Evolutionary conservation across 805 yeast genomes (phyloP).

Genomic region (Suhomyces vadensis): DNA sequence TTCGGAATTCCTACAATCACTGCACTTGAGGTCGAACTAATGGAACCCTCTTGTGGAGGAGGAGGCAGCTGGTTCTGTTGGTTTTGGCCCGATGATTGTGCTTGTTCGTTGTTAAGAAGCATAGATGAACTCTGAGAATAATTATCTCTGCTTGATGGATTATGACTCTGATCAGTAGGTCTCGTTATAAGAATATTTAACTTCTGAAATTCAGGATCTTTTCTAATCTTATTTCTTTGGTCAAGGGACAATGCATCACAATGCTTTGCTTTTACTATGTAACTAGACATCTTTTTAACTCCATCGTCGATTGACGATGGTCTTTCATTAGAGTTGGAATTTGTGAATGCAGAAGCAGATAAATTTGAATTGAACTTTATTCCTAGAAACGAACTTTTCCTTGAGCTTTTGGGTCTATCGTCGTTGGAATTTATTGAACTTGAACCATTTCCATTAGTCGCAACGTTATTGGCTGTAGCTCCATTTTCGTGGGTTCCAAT

Average conservation of each 20-base stretch:
- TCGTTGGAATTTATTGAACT: conserved; percentile 13
- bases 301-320: conserved; percentile 7
- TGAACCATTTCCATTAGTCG: neutral
- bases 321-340: neutral
- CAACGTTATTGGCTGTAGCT: neutral
- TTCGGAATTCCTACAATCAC: conserved; percentile 43
- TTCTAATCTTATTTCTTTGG: conserved; percentile 32
- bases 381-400: conserved; percentile 43
- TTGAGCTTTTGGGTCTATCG: conserved; percentile 25
- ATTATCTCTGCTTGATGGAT: conserved; percentile 21
- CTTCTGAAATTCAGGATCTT: conserved; percentile 31
- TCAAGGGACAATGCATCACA: conserved; percentile 37
- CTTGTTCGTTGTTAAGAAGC: conserved; percentile 22
- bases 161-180: conserved; percentile 24
- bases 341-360: neutral
- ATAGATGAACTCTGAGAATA: conserved; percentile 38
- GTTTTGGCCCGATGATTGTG: conserved; percentile 9
- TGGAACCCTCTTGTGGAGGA: conserved; percentile 19
- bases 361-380: conserved; percentile 32
- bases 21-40: conserved; percentile 31
- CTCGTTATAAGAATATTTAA: conserved; percentile 38
- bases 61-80: neutral
- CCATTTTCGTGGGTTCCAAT: conserved; percentile 2
- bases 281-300: conserved; percentile 6
- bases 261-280: conserved; percentile 28